Evolutionary conservation across 495 filamentous ascomycete genomes (phyloP), one percentile per base, ranked within the genome.

Genomic region (Chaetomium cochliodes): DNA sequence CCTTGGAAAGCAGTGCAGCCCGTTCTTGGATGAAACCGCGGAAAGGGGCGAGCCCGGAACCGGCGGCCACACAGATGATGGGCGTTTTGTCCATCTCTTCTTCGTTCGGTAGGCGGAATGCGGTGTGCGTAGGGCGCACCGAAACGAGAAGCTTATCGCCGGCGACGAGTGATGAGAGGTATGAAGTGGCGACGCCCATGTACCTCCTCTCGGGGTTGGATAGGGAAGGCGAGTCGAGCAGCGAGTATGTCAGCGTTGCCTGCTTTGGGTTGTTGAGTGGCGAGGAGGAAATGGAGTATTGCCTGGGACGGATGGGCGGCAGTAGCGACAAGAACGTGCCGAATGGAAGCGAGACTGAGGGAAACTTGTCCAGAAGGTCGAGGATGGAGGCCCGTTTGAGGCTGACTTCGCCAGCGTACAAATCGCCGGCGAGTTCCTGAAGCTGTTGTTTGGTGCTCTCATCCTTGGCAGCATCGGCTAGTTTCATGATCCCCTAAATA

Each of bases 211-310:
- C 72, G 12, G 79, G 75, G 54, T 76, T 79, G 0, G 84, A 81
- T 12, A 84, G 77, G 9, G 87, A 80, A 0, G 85, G 82, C 5
- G 78, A 78, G 58, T 85, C 81, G 69, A 90, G 80, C 18, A 92
- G 79, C 7, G 79, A 79, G 80, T 87, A 90, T 15, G 90, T 92
- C 30, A 93, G 78, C 0, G 85, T 87, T 25, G 84, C 85, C 65
- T 80, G 78, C 5, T 74, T 76, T 0, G 86, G 81, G 73, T 88
- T 71, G 78, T 75, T 70, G 58, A 80, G 80, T 0, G 90, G 90
- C 0, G 90, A 92, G 0, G 89, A 92, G 18, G 90, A 92, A 75
- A 93, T 91, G 44, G 85, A 89, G 73, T 92, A 93, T 71, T 90
- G 88, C 15, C 90, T 84, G 18, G 88, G 82, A 23, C 88, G 87